A percentile compares a stretch with the other conserved stretches of the same genome.
phyloP scores from a whole-genome alignment of 495 filamentous ascomycete genomes.

The Penicillium paxilli region DNA sequence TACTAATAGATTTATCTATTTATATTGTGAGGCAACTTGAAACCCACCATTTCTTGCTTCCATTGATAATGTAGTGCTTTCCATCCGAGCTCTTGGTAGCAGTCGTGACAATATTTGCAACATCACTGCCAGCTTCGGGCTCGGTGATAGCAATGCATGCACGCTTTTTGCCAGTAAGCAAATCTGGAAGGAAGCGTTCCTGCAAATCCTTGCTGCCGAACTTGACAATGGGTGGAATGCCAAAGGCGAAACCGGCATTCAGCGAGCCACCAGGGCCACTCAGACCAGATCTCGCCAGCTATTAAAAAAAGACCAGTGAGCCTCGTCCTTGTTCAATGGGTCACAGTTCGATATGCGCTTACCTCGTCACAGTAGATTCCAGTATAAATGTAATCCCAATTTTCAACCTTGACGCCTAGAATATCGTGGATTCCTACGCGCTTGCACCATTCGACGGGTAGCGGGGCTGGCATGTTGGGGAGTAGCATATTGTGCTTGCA shows the following conservation, averaged over 20 bases:
- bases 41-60: constrained; percentile 72
- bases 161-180: constrained; percentile 65
- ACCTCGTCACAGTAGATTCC: constrained; percentile 69
- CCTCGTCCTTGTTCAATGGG: too few relatives aligned
- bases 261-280: constrained; percentile 59
- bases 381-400: constrained; percentile 72
- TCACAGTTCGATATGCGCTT: too few relatives aligned
- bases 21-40: too few relatives aligned
- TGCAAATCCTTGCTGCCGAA: constrained; percentile 61
- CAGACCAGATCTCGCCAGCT: constrained; percentile 65
- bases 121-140: constrained; percentile 69
- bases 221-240: constrained; percentile 68
- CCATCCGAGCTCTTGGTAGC: constrained; percentile 64
- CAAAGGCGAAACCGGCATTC: constrained; percentile 70
- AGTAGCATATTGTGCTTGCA: constrained; percentile 62
- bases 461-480: constrained; percentile 62
- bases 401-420: constrained; percentile 68
- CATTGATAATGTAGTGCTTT: constrained; percentile 69
- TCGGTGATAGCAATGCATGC: constrained; percentile 79
- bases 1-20: neutral
- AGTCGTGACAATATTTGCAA: constrained; percentile 67
- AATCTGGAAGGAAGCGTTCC: constrained; percentile 62
- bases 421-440: constrained; percentile 63
- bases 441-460: constrained; percentile 68
- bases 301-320: too few relatives aligned